Percentiles rank a stretch among this genome's conserved stretches.
These are phyloP conservation scores for Moringa oleifera DNA, from an alignment of 345 rosid species.

Conservation along the genomic window DNA sequence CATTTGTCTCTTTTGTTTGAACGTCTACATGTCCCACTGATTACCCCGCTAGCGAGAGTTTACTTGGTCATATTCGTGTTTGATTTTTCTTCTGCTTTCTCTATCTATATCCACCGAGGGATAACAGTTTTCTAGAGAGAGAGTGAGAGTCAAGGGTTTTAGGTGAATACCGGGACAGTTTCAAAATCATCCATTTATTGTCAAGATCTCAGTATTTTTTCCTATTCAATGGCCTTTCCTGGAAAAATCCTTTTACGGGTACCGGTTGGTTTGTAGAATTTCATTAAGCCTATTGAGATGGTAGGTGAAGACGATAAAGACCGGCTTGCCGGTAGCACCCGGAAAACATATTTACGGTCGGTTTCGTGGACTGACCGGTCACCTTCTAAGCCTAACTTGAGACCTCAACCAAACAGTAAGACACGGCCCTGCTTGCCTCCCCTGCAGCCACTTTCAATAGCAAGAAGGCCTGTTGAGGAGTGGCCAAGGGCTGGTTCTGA, in stretches of 20 bases:
- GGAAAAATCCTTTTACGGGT: conserved; percentile 39
- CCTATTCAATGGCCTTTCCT: conserved; percentile 25
- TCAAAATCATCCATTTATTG: conserved; percentile 23
- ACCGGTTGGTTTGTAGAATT: conserved; percentile 21
- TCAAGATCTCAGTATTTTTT: conserved; percentile 17
- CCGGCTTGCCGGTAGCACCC: conserved; percentile 24
- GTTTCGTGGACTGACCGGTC: conserved; percentile 65
- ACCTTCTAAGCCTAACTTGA: conserved; percentile 37
- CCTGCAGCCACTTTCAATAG: conserved; percentile 27
- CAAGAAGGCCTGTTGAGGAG: conserved; percentile 47
- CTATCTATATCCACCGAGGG: not conserved
- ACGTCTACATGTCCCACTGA: conserved; percentile 1
- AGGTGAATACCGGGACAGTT: conserved; percentile 19
- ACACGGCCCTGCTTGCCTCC: conserved; percentile 56
- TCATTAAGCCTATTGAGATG: conserved; percentile 27
- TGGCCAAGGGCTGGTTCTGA: conserved; percentile 74
- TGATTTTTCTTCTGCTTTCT: conserved; percentile 39
- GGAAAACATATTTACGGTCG: conserved; percentile 52
- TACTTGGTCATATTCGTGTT: conserved; percentile 45
- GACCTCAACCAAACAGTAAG: conserved; percentile 38
- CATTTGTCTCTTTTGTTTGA: conserved; percentile 16
- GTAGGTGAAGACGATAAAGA: conserved; percentile 37
- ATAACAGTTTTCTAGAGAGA: conserved; percentile 13
- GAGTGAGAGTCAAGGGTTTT: conserved; percentile 36
- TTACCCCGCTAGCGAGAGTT: conserved; percentile 14